Percentiles rank a stretch among this genome's conserved stretches.
Evolutionary conservation across 495 filamentous ascomycete genomes (phyloP).

Genomic region (Patellaria atrata): DNA sequence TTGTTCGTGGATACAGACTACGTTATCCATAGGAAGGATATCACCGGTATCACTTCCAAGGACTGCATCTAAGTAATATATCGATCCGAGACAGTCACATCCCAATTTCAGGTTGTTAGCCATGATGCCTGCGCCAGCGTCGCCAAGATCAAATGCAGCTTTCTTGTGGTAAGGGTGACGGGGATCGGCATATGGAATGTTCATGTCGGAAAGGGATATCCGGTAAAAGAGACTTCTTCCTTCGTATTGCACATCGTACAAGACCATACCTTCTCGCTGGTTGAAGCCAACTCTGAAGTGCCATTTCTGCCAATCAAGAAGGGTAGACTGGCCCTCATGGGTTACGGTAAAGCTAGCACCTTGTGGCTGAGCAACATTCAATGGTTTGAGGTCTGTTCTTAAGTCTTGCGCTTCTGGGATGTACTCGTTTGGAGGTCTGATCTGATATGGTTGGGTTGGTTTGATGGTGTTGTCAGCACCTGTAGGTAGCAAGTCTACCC

Average conservation of each 20-base stretch:
- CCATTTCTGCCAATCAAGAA: slow-evolving; percentile 59
- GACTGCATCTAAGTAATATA: slow-evolving; percentile 55
- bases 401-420: slow-evolving; percentile 54
- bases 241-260: slow-evolving; percentile 60
- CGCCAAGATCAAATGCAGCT: slow-evolving; percentile 65
- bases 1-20: slow-evolving; percentile 67
- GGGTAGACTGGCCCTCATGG: slow-evolving; percentile 28
- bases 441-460: slow-evolving; percentile 38
- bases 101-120: slow-evolving; percentile 54
- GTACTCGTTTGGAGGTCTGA: slow-evolving; percentile 54
- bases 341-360: slow-evolving; percentile 54
- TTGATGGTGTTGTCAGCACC: slow-evolving; percentile 46
- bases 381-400: slow-evolving; percentile 52
- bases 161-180: slow-evolving; percentile 61
- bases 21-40: slow-evolving; percentile 49
- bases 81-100: slow-evolving; percentile 46
- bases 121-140: slow-evolving; percentile 58
- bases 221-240: slow-evolving; percentile 52
- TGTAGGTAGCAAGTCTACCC: slow-evolving; percentile 45
- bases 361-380: slow-evolving; percentile 63
- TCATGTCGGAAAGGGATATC: slow-evolving; percentile 60
- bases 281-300: slow-evolving; percentile 62
- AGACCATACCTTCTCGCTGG: slow-evolving; percentile 50
- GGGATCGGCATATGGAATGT: slow-evolving; percentile 63
- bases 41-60: slow-evolving; percentile 43